These are phyloP conservation scores for Camellia japonica DNA, from an alignment of 148 eudicot species.

Conservation along the genomic window DNA sequence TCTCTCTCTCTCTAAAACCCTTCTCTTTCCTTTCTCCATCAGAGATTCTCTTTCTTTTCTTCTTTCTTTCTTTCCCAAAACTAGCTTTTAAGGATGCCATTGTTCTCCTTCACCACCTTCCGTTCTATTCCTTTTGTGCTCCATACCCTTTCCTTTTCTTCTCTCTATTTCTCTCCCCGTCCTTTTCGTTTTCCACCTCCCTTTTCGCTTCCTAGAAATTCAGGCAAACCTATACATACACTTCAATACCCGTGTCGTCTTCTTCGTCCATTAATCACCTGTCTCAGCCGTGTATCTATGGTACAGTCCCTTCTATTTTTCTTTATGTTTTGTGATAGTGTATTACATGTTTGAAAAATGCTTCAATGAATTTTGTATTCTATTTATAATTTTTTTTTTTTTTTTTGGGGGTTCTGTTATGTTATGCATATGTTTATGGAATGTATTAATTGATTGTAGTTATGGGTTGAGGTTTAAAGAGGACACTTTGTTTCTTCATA, in stretches of 20 bases:
- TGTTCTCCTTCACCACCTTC: conserved; percentile 29
- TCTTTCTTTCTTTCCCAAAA: conserved; percentile 21
- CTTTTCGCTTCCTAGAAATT: conserved; percentile 36
- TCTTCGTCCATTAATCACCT: conserved; percentile 60
- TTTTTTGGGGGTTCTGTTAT: too few relatives aligned
- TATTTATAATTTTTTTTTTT: not conserved
- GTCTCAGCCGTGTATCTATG: conserved; percentile 68
- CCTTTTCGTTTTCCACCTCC: conserved; percentile 54
- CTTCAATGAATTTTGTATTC: conserved; percentile 3
- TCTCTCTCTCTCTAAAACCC: conserved; percentile 4
- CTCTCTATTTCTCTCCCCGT: conserved; percentile 21
- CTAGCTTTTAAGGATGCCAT: conserved; percentile 38
- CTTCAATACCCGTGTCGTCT: conserved; percentile 65
- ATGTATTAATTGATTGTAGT: conserved; percentile 5
- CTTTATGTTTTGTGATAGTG: not conserved
- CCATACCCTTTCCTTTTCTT: conserved; percentile 24
- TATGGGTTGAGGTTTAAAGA: conserved; percentile 30
- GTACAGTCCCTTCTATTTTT: conserved; percentile 22
- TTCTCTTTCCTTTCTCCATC: too few relatives aligned
- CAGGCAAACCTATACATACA: conserved; percentile 36
- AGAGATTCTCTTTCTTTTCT: conserved; percentile 21
- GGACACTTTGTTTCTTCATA: conserved; percentile 48
- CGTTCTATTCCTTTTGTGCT: conserved; percentile 26
- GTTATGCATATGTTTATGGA: not conserved
- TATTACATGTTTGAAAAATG: conserved; percentile 34